phyloP scores from a whole-genome alignment of 2,329 filamentous ascomycete species.

The Mycosphaerella arachidis region DNA sequence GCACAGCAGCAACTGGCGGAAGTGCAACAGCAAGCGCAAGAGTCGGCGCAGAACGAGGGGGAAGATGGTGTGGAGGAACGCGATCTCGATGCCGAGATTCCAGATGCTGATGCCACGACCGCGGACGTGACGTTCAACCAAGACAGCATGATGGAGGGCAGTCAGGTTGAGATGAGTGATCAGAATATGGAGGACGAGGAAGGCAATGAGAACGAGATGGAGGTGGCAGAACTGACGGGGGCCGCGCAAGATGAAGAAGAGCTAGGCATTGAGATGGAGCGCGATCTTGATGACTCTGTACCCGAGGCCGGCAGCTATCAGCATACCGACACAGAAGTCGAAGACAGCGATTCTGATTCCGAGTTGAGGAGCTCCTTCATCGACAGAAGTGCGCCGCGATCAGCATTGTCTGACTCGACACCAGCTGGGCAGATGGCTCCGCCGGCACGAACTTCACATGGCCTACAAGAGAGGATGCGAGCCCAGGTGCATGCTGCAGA shows the following conservation, averaged over 20 bases:
- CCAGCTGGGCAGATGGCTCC: constrained; percentile 10
- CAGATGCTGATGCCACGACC: constrained; percentile 54
- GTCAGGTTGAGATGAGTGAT: constrained; percentile 38
- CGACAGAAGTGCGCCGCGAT: constrained; percentile 16
- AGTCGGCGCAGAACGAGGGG: constrained; percentile 40
- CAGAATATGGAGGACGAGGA: constrained; percentile 39
- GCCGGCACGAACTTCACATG: constrained; percentile 5
- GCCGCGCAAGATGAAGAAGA: constrained; percentile 47
- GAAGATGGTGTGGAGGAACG: constrained; percentile 49
- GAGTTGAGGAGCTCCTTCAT: constrained; percentile 28
- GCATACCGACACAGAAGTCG: constrained; percentile 51
- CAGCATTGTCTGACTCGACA: constrained; percentile 11
- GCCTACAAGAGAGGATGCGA: constrained; percentile 30
- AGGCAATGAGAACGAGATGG: constrained; percentile 41
- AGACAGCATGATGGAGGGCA: constrained; percentile 45
- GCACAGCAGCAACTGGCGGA: constrained; percentile 57
- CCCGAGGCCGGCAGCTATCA: constrained; percentile 52
- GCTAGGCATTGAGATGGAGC: constrained; percentile 32
- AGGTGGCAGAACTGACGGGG: constrained; percentile 46
- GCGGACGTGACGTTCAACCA: constrained; percentile 44
- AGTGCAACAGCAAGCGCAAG: constrained; percentile 33
- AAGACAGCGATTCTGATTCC: constrained; percentile 35
- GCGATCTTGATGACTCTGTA: constrained; percentile 46
- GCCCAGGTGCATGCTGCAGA: constrained; percentile 29
- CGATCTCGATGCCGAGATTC: constrained; percentile 61